Base-by-base conservation (phyloP, 352 stramenopile genomes). In the Globisporangium parvum region DNA sequence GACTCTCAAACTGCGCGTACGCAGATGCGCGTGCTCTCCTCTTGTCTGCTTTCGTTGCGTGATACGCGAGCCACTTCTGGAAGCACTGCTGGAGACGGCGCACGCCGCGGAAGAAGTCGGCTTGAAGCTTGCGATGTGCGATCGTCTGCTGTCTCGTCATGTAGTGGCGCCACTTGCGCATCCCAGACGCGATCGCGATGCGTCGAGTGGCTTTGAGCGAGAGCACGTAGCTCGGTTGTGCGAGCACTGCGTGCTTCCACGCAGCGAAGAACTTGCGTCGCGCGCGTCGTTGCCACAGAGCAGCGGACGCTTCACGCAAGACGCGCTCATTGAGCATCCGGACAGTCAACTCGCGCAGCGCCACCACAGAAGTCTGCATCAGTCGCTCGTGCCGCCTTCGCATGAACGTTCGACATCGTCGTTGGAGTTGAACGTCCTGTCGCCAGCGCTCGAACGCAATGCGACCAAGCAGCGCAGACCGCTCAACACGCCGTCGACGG, bases 101-200 rank as follows among this genome's bases (percentile, higher is more conserved):
- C n/a, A 55, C 37, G 50, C 66, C 69, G 11, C 62, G 52, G 24
- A 67, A 73, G 24, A 63, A 71, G 55, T 75, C 66, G 26, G 69
- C 60, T 51, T 69, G 23, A 1, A 77, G 33, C n/a, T 65, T 33
- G 5, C 67, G 59, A 35, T 49, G 53, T 0, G 57, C 48, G 8
- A 4, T 17, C 17, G 15, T 8, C 28, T 71, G 47, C 3, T 44
- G 59, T 23, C 39, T 20, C 15, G 35, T 17, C 20, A 63, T 33
- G 53, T 47, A 49, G 9, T 44, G 51, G 11, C 47, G 47, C 55
- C 55, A 62, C 47, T 48, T 63, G 41, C 49, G 57, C 21, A 63
- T 31, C 9, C 35, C 47, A 17, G 47, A 55, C 17, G 33, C 41
- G 12, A 59, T 53, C 9, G 53, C 35, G 24, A 59, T 47, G 42